These are phyloP conservation scores for Cantharellus cinnabarinus DNA, from an alignment of 768 basidiomycete species.

Conservation along the genomic window DNA sequence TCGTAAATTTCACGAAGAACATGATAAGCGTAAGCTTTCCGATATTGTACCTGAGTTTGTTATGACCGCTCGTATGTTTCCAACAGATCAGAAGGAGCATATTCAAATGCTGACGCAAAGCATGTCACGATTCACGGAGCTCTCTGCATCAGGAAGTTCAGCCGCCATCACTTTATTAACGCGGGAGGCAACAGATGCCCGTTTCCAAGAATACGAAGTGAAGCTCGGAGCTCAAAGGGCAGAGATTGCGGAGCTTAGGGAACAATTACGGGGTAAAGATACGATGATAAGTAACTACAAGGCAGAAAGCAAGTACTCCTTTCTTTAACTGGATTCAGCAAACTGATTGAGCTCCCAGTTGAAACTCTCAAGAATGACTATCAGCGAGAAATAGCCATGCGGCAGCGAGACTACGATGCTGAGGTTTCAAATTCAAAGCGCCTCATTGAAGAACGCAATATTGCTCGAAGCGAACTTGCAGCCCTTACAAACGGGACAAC, in stretches of 20 bases:
- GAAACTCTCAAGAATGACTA: too few relatives aligned
- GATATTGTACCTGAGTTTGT: neutral
- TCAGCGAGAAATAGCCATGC: too few relatives aligned
- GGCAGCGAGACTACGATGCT: conserved; percentile 8
- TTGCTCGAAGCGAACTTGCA: conserved; percentile 35
- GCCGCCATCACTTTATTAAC: conserved; percentile 46
- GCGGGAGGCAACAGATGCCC: conserved; percentile 51
- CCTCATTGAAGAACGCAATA: conserved; percentile 21
- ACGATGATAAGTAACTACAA: conserved; percentile 27
- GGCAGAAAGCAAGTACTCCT: conserved; percentile 26
- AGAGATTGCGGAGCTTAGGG: conserved; percentile 23
- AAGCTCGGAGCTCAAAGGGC: conserved; percentile 25
- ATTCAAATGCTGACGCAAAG: conserved; percentile 35
- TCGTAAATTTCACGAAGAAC: conserved; percentile 30
- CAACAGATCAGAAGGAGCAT: conserved; percentile 36
- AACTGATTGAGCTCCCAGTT: too few relatives aligned
- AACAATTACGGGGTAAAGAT: neutral
- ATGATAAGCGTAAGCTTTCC: conserved; percentile 17
- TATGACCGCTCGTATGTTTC: neutral
- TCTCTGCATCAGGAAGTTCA: conserved; percentile 28
- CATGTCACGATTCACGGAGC: conserved; percentile 33
- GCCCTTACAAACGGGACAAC: conserved; percentile 38
- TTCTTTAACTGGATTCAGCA: too few relatives aligned
- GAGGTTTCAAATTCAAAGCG: neutral
- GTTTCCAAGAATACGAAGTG: conserved; percentile 29